Conservation (phyloP, 495 filamentous ascomycete genomes). For the Neurospora sp. region DNA sequence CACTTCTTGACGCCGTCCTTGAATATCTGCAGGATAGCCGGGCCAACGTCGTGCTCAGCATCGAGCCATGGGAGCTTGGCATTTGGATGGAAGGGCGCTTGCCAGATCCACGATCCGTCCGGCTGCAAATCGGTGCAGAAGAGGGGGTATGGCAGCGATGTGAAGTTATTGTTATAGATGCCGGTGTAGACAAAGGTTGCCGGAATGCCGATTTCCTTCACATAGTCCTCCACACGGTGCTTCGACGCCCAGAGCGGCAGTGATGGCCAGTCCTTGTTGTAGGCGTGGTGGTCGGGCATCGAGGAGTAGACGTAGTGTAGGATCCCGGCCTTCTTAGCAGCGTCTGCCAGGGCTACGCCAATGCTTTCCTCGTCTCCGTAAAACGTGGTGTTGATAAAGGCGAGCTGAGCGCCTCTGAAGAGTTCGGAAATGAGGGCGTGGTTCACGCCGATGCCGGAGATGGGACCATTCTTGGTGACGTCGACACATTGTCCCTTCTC, state of each 20-base stretch:
- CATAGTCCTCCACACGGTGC: slow-evolving; percentile 82
- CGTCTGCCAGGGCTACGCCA: slow-evolving; percentile 77
- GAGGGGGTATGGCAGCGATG: slow-evolving; percentile 79
- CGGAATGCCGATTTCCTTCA: slow-evolving; percentile 70
- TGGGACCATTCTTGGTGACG: slow-evolving; percentile 30
- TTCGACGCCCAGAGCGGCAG: slow-evolving; percentile 89
- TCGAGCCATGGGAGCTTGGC: slow-evolving; percentile 91
- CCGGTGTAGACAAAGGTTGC: slow-evolving; percentile 92
- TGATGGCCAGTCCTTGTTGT: slow-evolving; percentile 55
- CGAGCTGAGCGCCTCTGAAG: slow-evolving; percentile 73
- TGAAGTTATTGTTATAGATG: slow-evolving; percentile 99
- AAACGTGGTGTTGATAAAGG: slow-evolving; percentile 98
- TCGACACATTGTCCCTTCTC: slow-evolving; percentile 23
- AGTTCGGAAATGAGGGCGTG: slow-evolving; percentile 59
- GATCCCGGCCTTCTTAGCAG: slow-evolving; percentile 74
- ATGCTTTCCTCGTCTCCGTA: slow-evolving; percentile 90
- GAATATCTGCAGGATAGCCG: slow-evolving; percentile 89
- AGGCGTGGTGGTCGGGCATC: slow-evolving; percentile 89
- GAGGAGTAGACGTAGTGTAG: slow-evolving; percentile 91
- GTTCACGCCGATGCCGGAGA: slow-evolving; percentile 43
- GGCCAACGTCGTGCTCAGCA: slow-evolving; percentile 91
- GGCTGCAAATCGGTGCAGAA: slow-evolving; percentile 82
- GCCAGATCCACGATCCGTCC: slow-evolving; percentile 86
- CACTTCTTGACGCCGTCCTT: slow-evolving; percentile 85
- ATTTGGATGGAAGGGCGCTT: slow-evolving; percentile 85